Conservation (phyloP, 2,329 filamentous ascomycete genomes). For the Alternaria viburni region DNA sequence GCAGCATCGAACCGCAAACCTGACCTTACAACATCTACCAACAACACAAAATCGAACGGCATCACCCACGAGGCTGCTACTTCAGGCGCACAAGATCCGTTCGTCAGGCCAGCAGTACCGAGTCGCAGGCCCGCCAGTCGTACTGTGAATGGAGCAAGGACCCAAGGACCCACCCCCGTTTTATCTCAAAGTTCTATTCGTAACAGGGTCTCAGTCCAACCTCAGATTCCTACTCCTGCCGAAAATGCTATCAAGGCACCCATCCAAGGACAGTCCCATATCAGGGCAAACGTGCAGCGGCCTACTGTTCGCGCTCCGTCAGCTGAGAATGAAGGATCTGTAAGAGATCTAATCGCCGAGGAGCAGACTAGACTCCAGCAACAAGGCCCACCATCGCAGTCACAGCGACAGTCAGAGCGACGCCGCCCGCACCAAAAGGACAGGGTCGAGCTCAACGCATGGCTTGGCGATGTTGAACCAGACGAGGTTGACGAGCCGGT, state of each 20-base stretch:
- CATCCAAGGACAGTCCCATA: neutral
- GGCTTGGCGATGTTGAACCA: constrained; percentile 25
- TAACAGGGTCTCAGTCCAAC: neutral
- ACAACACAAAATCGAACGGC: neutral
- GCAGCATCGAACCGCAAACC: neutral
- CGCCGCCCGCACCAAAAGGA: constrained; percentile 11
- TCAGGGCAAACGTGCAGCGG: neutral
- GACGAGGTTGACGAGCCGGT: constrained; percentile 18
- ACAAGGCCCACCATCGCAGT: constrained; percentile 17
- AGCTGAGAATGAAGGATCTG: constrained; percentile 12
- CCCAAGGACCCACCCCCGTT: neutral
- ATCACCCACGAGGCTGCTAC: neutral
- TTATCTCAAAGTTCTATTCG: neutral
- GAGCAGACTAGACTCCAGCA: constrained; percentile 25
- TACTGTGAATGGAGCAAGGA: constrained; percentile 2
- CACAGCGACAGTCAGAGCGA: constrained; percentile 1
- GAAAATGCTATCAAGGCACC: constrained; percentile 1
- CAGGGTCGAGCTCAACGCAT: constrained; percentile 21
- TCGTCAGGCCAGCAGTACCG: constrained; percentile 2
- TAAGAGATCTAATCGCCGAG: constrained; percentile 21
- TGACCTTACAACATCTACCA: neutral
- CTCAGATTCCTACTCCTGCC: constrained; percentile 1
- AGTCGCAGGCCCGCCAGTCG: constrained; percentile 1
- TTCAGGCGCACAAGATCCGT: neutral
- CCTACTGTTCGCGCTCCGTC: neutral